Evolutionary conservation across 441 rosid species (phyloP).

Genomic region (Geranium incanum): DNA sequence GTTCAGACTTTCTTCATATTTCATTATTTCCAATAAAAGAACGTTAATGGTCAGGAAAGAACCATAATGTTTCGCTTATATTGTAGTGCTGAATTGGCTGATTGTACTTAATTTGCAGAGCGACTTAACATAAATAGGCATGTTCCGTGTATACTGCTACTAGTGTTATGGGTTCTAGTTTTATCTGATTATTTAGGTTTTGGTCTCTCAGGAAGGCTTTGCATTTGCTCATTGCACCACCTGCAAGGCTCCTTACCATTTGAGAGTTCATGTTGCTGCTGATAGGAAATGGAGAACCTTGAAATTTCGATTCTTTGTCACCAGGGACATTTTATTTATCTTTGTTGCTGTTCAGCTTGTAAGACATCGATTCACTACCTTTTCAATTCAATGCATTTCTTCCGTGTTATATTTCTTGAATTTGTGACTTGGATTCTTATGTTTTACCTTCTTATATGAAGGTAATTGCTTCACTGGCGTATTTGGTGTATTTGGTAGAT

Average conservation of each 20-base stretch:
- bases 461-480: conserved; percentile 90
- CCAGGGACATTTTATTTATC: conserved; percentile 86
- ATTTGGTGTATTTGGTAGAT: conserved; percentile 77
- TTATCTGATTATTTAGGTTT: not conserved
- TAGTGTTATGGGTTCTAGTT: not conserved
- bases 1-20: not conserved
- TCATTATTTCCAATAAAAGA: not conserved
- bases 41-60: not conserved
- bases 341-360: conserved; percentile 91
- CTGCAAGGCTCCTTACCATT: conserved; percentile 94
- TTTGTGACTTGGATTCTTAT: not conserved
- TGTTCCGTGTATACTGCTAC: conserved; percentile 1
- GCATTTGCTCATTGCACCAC: conserved; percentile 99
- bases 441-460: conserved; percentile 27
- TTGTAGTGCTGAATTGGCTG: not conserved
- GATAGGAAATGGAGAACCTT: conserved; percentile 93
- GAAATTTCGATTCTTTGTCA: conserved; percentile 97
- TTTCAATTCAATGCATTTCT: not conserved
- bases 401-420: not conserved
- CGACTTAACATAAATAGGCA: not conserved
- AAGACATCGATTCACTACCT: conserved; percentile 25
- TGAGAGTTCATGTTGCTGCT: conserved; percentile 94
- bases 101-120: not conserved
- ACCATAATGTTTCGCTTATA: not conserved
- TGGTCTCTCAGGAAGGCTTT: conserved; percentile 75